Base-by-base conservation (phyloP, 108 stramenopile genomes). In the Pseudonitzschia pungens region DNA sequence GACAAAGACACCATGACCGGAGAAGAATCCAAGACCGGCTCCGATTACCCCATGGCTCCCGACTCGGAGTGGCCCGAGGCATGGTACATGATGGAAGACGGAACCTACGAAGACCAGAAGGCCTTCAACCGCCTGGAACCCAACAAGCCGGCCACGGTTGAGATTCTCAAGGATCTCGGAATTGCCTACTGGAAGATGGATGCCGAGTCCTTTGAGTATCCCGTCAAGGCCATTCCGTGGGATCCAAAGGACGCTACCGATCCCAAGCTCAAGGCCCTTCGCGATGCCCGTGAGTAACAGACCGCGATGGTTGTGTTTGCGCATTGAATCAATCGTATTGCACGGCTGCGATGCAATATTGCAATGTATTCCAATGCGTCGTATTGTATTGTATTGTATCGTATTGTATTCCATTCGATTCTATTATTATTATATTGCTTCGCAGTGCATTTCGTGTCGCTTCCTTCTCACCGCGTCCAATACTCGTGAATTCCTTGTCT, bases 181-280 rank as follows among this genome's bases (percentile, higher is more conserved):
- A 91, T 94, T 60, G 62, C 72, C 72, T 92, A 89, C 77, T 94
- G 93, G 93, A 90, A 92, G 72, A 88, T 94, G 77, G 90, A 94
- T 73, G 88, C 90, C 31, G 81, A 85, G 18, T 70, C 79, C 33
- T 92, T 81, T 73, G 44, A 73, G 43, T 94, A 94, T 71, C 93
- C 93, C 48, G 72, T 73, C 69, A 79, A 91, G 57, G 69, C 89
- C n/a, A 85, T 94, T 43, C 93, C 93, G 1, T 94, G 90, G 90
- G 88, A 94, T 77, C 90, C 93, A 1, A 82, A 88, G 45, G 90
- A 94, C 45, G 86, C 93, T 36, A 69, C 77, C 14, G 93, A 94
- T 72, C 93, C 93, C 29, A 81, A 87, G 41, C 73, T 94, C 2
- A 52, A 72, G 58, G 78, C 78, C 51, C 42, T 94, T 9, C 87